Percentiles rank a stretch among this genome's conserved stretches.
phyloP scores from a whole-genome alignment of 1,284 basidiomycete genomes.

The Ganoderma lucidum region DNA sequence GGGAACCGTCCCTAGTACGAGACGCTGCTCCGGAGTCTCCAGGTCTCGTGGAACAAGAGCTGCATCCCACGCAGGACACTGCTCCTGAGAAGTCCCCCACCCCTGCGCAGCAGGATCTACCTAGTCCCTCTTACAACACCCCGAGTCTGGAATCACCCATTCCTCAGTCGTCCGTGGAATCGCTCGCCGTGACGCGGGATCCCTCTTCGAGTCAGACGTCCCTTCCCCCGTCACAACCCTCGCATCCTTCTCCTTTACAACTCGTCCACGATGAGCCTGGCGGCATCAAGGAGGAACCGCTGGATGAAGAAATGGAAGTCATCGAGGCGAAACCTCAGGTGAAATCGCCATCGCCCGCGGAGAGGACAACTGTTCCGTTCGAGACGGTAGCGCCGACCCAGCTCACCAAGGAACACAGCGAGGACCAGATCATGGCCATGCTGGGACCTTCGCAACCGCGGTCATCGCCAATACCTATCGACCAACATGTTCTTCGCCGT shows the following conservation, averaged over 20 bases:
- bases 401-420: slow-evolving; percentile 22
- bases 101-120: slow-evolving; percentile 2
- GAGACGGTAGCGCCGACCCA: slow-evolving; percentile 9
- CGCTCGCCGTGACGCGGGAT: slow-evolving; percentile 16
- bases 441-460: slow-evolving; percentile 17
- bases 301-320: slow-evolving; percentile 28
- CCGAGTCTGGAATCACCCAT: slow-evolving; percentile 17
- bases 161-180: slow-evolving; percentile 18
- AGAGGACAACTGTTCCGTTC: slow-evolving; percentile 9
- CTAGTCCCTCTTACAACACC: slow-evolving; percentile 7
- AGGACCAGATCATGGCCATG: slow-evolving; percentile 30
- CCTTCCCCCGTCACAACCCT: slow-evolving; percentile 22
- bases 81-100: slow-evolving; percentile 11
- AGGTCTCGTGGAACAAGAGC: not conserved
- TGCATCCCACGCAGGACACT: slow-evolving; percentile 9
- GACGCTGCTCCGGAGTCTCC: slow-evolving; percentile 11
- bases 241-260: slow-evolving; percentile 11
- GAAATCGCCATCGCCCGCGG: slow-evolving; percentile 4
- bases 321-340: slow-evolving; percentile 4
- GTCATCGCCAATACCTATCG: slow-evolving; percentile 15
- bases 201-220: slow-evolving; percentile 18
- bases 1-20: slow-evolving; percentile 13
- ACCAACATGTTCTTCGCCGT: slow-evolving; percentile 9
- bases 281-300: slow-evolving; percentile 27
- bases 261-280: not conserved